Evolutionary conservation across 139 green algal species (phyloP).

Genomic region (Diplosphaera chodatii): DNA sequence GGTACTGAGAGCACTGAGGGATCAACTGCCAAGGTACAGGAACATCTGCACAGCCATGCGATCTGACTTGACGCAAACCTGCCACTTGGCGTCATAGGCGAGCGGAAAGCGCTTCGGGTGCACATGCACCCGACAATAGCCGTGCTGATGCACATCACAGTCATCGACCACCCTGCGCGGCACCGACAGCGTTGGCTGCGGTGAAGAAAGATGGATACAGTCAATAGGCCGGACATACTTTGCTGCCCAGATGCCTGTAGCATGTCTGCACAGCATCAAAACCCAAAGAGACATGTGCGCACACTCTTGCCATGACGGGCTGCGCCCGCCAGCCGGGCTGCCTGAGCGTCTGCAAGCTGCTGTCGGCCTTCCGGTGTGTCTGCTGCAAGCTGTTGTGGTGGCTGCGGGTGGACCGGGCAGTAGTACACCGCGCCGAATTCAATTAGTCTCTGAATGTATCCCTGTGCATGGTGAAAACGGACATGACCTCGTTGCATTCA

Average conservation of each 20-base stretch:
- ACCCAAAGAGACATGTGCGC: no score
- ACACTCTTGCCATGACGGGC: slow-evolving; percentile 19
- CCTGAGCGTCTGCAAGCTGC: slow-evolving; percentile 5
- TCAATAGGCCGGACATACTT: not conserved
- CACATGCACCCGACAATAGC: slow-evolving; percentile 68
- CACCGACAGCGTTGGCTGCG: slow-evolving; percentile 4
- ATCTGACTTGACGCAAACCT: no score
- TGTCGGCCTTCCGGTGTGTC: slow-evolving; percentile 3
- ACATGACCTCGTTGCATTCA: not conserved
- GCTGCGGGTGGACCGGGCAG: slow-evolving; percentile 45
- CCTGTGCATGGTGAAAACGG: slow-evolving; percentile 4
- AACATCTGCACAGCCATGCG: no score
- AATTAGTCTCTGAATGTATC: slow-evolving; percentile 39
- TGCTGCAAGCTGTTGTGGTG: not conserved
- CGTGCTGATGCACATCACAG: slow-evolving; percentile 3
- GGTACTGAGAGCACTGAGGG: not conserved
- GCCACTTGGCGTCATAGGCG: slow-evolving; percentile 32
- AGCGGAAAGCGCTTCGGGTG: slow-evolving; percentile 71
- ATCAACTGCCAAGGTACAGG: not conserved
- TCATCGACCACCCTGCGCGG: slow-evolving; percentile 13
- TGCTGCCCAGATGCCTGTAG: not conserved
- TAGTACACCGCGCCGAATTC: slow-evolving; percentile 68
- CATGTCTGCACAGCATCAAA: not conserved
- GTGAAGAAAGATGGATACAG: not conserved
- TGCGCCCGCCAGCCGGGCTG: slow-evolving; percentile 11